phyloP scores from a whole-genome alignment of 345 rosid genomes.

The Bretschneidera sinensis region DNA sequence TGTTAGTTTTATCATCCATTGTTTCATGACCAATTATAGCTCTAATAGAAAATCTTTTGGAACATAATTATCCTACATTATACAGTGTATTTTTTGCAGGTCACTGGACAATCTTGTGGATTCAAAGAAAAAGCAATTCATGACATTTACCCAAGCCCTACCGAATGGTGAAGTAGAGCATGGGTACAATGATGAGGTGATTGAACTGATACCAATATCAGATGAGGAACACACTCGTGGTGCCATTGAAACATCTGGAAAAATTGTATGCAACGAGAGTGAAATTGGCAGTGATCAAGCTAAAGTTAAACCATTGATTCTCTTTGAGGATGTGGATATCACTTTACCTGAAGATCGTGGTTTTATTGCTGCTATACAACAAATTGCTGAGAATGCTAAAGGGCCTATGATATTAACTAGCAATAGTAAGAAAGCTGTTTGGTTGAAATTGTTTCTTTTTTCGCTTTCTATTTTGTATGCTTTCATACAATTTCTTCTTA shows the following conservation, averaged over 20 bases:
- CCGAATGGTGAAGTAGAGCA: constrained; percentile 25
- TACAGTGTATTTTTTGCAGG: constrained; percentile 42
- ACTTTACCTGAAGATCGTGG: constrained; percentile 88
- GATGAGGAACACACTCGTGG: constrained; percentile 28
- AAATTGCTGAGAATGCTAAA: constrained; percentile 84
- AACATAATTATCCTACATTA: constrained; percentile 16
- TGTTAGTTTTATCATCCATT: constrained; percentile 13
- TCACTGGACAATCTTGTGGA: constrained; percentile 43
- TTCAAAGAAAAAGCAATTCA: constrained; percentile 23
- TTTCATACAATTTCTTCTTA: constrained; percentile 10
- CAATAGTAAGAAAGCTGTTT: constrained; percentile 53
- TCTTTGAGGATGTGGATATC: constrained; percentile 93
- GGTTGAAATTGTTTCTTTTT: constrained; percentile 12
- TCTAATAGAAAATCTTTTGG: constrained; percentile 5
- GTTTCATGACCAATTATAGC: constrained; percentile 8
- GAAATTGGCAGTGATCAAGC: constrained; percentile 24
- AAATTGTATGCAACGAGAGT: constrained; percentile 26
- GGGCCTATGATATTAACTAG: constrained; percentile 85
- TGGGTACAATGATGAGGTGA: constrained; percentile 27
- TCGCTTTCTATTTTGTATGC: neutral
- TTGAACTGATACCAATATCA: constrained; percentile 30
- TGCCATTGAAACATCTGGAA: constrained; percentile 25
- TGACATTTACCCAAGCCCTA: constrained; percentile 18
- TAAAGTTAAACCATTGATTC: constrained; percentile 63
- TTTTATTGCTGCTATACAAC: constrained; percentile 72